Conservation (phyloP, 306 rosid species). For the Datisca glomerata region DNA sequence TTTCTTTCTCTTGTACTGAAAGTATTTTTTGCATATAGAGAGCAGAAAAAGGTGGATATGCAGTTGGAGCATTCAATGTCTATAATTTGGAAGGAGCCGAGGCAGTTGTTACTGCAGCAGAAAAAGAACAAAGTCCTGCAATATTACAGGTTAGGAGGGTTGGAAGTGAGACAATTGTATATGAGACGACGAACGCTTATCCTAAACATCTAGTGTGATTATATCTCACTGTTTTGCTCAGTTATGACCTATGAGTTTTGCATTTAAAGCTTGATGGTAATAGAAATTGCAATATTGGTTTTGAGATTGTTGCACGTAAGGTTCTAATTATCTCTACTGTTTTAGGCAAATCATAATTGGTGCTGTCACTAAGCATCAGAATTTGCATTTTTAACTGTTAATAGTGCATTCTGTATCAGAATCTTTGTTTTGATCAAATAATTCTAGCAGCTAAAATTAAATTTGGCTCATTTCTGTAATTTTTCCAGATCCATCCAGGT, state of each 20-base stretch:
- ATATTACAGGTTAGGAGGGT: conserved; percentile 79
- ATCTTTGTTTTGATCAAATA: background rate
- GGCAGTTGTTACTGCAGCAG: conserved; percentile 92
- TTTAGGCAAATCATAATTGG: too few relatives aligned
- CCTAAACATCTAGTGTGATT: too few relatives aligned
- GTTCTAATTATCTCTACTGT: too few relatives aligned
- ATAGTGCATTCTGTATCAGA: background rate
- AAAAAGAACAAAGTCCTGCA: conserved; percentile 84
- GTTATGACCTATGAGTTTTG: too few relatives aligned
- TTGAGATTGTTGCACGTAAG: too few relatives aligned
- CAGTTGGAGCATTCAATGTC: conserved; percentile 96
- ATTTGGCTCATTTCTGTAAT: conserved; percentile 9
- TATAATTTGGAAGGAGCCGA: conserved; percentile 94
- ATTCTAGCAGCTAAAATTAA: background rate
- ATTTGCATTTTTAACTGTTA: too few relatives aligned
- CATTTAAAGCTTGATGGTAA: too few relatives aligned
- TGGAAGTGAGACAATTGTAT: too few relatives aligned
- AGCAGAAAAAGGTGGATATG: conserved; percentile 84
- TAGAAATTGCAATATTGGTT: too few relatives aligned
- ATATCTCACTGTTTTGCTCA: too few relatives aligned
- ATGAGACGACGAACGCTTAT: too few relatives aligned
- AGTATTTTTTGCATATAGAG: conserved; percentile 23
- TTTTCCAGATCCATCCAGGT: conserved; percentile 87
- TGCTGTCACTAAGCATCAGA: too few relatives aligned
- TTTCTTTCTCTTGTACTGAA: conserved; percentile 14